Conservation (phyloP, 257 asterid species). For the Solanum corneliomulleri region DNA sequence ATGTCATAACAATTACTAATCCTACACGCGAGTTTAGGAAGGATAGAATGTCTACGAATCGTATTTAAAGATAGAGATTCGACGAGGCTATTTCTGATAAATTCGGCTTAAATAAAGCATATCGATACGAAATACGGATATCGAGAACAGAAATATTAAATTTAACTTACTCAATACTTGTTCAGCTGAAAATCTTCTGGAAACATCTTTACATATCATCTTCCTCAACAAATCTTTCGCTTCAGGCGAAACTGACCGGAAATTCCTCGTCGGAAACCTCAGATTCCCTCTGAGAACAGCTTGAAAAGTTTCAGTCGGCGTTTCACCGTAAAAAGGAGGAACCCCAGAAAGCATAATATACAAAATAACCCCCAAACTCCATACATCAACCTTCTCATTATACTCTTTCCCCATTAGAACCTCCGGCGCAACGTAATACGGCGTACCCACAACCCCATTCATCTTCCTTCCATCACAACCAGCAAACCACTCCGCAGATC, state of each 20-base stretch:
- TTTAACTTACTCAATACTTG: conserved; percentile 24
- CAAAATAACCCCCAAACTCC: conserved; percentile 15
- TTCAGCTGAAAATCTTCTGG: conserved; percentile 17
- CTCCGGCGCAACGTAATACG: conserved; percentile 55
- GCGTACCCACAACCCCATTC: conserved; percentile 9
- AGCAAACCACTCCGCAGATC: conserved; percentile 48
- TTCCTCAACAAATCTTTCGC: conserved; percentile 30
- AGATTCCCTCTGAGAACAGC: conserved; percentile 21
- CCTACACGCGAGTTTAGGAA: no score
- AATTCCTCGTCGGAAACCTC: conserved; percentile 14
- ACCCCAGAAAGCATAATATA: conserved; percentile 41
- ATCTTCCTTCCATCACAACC: conserved; percentile 2
- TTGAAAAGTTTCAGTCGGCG: conserved; percentile 13
- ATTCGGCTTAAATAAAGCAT: no score
- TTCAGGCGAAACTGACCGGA: conserved; percentile 14
- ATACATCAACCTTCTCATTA: conserved; percentile 43
- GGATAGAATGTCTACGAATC: no score
- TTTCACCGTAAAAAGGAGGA: conserved; percentile 27
- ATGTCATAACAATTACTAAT: not conserved
- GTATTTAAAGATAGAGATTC: no score
- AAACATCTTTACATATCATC: conserved; percentile 27
- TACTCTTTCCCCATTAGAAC: conserved; percentile 33
- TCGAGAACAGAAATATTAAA: not conserved
- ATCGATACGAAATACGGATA: not conserved
- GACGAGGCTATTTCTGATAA: no score